Percentiles rank a stretch among this genome's conserved stretches.
phyloP scores from a whole-genome alignment of 2,329 filamentous ascomycete genomes.

The Xylariaceae sp. region DNA sequence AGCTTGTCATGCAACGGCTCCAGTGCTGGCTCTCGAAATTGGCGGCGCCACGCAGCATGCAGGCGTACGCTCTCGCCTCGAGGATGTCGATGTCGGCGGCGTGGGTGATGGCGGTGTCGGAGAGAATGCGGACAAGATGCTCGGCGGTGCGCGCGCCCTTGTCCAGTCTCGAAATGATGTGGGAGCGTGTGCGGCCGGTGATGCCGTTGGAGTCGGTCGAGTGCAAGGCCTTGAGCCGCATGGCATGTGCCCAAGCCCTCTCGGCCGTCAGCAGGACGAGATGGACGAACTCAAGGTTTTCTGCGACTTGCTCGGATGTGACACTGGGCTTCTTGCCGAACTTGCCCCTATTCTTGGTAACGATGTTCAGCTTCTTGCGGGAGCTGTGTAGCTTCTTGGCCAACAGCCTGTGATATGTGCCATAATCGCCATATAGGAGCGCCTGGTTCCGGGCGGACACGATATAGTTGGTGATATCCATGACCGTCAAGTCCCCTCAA shows the following conservation, averaged over 20 bases:
- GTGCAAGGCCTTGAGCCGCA: slow-evolving; percentile 85
- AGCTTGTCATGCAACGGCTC: slow-evolving; percentile 70
- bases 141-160: slow-evolving; percentile 72
- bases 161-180: slow-evolving; percentile 80
- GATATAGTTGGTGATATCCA: slow-evolving; percentile 89
- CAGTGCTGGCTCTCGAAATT: slow-evolving; percentile 86
- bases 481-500: slow-evolving; percentile 33
- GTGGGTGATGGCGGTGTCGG: slow-evolving; percentile 56
- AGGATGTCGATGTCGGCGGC: slow-evolving; percentile 67
- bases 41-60: slow-evolving; percentile 68
- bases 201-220: slow-evolving; percentile 75
- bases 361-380: slow-evolving; percentile 78
- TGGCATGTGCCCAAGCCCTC: slow-evolving; percentile 89
- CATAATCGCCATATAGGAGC: slow-evolving; percentile 83
- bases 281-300: slow-evolving; percentile 70
- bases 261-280: slow-evolving; percentile 83
- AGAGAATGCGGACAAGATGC: slow-evolving; percentile 60
- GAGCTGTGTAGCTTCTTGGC: slow-evolving; percentile 75
- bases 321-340: slow-evolving; percentile 66
- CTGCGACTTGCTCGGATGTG: slow-evolving; percentile 67
- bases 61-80: slow-evolving; percentile 79
- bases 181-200: slow-evolving; percentile 71
- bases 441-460: slow-evolving; percentile 75
- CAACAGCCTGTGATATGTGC: slow-evolving; percentile 73
- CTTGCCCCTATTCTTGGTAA: slow-evolving; percentile 81